These are phyloP conservation scores for Mallotus repandus DNA, from an alignment of 441 rosid species.

Conservation along the genomic window DNA sequence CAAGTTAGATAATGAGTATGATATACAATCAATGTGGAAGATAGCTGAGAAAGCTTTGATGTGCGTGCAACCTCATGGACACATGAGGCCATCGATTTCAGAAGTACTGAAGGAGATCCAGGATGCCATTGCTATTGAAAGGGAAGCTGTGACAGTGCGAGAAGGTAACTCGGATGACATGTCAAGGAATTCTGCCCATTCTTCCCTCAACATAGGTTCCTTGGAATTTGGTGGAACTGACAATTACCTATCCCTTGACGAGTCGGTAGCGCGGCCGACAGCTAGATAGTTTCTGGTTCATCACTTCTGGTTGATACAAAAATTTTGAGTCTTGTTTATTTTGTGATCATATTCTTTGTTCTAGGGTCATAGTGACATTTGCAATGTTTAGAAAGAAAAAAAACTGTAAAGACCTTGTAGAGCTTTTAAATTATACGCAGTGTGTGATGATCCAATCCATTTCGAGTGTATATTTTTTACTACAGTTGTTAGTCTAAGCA, in stretches of 20 bases:
- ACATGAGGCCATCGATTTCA: constrained; percentile 88
- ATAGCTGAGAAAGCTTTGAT: constrained; percentile 90
- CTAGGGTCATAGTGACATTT: constrained; percentile 12
- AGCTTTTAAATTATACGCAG: constrained; percentile 16
- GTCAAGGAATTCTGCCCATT: constrained; percentile 65
- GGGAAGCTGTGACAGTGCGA: constrained; percentile 43
- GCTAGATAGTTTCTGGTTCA: constrained; percentile 44
- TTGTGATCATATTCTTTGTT: constrained; percentile 19
- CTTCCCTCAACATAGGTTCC: constrained; percentile 59
- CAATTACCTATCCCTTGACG: constrained; percentile 57
- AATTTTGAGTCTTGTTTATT: background rate
- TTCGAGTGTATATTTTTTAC: constrained; percentile 2
- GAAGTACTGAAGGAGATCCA: constrained; percentile 94
- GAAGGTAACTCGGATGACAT: constrained; percentile 75
- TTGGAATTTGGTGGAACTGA: constrained; percentile 52
- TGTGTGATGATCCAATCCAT: background rate
- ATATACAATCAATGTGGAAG: constrained; percentile 97
- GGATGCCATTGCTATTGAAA: constrained; percentile 79
- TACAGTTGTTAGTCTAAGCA: background rate
- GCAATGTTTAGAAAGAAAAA: constrained; percentile 1
- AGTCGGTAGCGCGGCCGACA: constrained; percentile 56
- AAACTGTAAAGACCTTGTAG: constrained; percentile 11
- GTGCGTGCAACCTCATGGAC: constrained; percentile 88
- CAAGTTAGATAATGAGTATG: constrained; percentile 54
- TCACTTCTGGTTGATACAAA: background rate